These are phyloP conservation scores for Vanrija pseudolonga DNA, from an alignment of 1,284 basidiomycete genomes.

Conservation along the genomic window DNA sequence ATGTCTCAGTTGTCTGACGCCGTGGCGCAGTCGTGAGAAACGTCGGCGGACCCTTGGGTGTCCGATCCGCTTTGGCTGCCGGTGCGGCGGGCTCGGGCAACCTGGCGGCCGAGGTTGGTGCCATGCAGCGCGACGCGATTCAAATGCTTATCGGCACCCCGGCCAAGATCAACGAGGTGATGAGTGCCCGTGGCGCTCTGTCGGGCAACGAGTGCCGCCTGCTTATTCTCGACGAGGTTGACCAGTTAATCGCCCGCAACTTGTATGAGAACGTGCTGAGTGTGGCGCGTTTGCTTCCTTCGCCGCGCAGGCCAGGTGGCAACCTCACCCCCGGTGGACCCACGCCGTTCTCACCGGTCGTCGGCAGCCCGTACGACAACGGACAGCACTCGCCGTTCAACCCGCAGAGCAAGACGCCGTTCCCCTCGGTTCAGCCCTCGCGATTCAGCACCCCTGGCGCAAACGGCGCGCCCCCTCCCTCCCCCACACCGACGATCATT, in stretches of 20 bases:
- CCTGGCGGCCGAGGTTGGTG: conserved; percentile 70
- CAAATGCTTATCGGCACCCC: conserved; percentile 96
- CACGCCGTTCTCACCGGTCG: conserved; percentile 39
- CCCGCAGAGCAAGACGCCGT: conserved; percentile 48
- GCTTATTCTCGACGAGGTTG: conserved; percentile 93
- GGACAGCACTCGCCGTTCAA: conserved; percentile 56
- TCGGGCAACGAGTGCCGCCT: conserved; percentile 79
- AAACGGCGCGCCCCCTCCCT: conserved; percentile 4
- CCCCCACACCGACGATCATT: conserved; percentile 20
- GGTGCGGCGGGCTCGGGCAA: conserved; percentile 65
- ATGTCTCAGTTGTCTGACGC: background rate
- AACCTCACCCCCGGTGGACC: conserved; percentile 29
- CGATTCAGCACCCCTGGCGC: conserved; percentile 25
- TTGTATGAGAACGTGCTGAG: conserved; percentile 91
- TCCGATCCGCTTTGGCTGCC: conserved; percentile 79
- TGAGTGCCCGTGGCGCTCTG: conserved; percentile 65
- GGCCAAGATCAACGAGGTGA: conserved; percentile 88
- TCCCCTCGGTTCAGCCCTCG: conserved; percentile 52
- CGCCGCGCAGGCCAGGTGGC: conserved; percentile 63
- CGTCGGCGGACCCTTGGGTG: conserved; percentile 83
- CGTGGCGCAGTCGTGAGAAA: conserved; percentile 72
- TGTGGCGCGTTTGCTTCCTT: conserved; percentile 83
- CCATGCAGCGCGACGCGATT: conserved; percentile 82
- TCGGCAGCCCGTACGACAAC: conserved; percentile 45
- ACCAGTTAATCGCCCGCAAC: conserved; percentile 91